Percentiles rank a stretch among this genome's conserved stretches.
phyloP scores from a whole-genome alignment of 306 rosid species.

The Benincasa hispida region DNA sequence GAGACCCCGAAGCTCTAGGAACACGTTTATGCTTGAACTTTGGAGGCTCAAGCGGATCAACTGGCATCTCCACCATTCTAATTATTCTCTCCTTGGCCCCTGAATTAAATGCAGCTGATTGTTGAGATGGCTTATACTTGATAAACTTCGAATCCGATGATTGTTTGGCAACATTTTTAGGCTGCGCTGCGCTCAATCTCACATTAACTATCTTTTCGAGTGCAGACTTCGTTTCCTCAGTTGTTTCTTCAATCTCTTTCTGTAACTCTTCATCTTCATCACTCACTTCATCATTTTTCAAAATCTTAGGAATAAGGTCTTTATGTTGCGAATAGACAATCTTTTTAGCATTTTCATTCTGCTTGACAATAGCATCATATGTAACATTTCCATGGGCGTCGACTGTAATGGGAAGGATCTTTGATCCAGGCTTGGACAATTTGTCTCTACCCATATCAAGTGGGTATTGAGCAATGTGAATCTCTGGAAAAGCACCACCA shows the following conservation, averaged over 20 bases:
- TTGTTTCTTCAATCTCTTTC: slow-evolving; percentile 64
- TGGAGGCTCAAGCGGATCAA: slow-evolving; percentile 87
- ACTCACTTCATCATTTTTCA: slow-evolving; percentile 34
- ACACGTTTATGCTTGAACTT: slow-evolving; percentile 89
- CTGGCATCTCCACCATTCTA: slow-evolving; percentile 87
- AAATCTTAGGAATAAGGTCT: slow-evolving; percentile 47
- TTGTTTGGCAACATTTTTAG: slow-evolving; percentile 66
- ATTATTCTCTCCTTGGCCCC: slow-evolving; percentile 84
- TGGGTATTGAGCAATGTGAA: slow-evolving; percentile 80
- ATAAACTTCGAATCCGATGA: slow-evolving; percentile 51
- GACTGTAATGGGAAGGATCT: slow-evolving; percentile 63
- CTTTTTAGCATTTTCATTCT: slow-evolving; percentile 67
- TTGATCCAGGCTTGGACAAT: slow-evolving; percentile 35
- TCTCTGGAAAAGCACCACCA: slow-evolving; percentile 88
- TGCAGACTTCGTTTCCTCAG: slow-evolving; percentile 62
- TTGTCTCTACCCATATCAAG: slow-evolving; percentile 72
- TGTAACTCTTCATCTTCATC: slow-evolving; percentile 41
- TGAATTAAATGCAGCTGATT: slow-evolving; percentile 67
- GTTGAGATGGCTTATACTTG: slow-evolving; percentile 82
- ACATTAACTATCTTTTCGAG: slow-evolving; percentile 83
- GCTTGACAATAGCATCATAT: slow-evolving; percentile 75
- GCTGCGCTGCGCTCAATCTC: slow-evolving; percentile 72
- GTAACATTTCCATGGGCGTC: slow-evolving; percentile 75
- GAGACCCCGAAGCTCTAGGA: slow-evolving; percentile 77
- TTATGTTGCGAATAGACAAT: slow-evolving; percentile 68